Evolutionary conservation across 176 grass and related monocot genomes (phyloP).

Genomic region (Canna indica): DNA sequence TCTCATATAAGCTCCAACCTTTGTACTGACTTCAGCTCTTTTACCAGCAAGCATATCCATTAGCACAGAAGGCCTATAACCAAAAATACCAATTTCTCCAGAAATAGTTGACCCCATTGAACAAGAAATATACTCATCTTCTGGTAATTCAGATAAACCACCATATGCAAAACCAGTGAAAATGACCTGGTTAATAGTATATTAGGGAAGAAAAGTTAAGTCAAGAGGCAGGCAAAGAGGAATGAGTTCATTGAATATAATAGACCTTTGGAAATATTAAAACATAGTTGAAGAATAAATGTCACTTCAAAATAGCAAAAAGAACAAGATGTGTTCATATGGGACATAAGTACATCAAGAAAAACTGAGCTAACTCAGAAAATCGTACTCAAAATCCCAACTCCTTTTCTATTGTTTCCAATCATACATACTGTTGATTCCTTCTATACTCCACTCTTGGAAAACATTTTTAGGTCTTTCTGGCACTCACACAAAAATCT

Average conservation of each 20-base stretch:
- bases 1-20: constrained; percentile 96
- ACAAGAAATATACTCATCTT: constrained; percentile 95
- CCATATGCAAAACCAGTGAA: constrained; percentile 99
- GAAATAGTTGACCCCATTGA: constrained; percentile 97
- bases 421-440: too few species aligned
- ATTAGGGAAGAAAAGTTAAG: not conserved
- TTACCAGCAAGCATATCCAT: constrained; percentile 99
- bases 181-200: constrained; percentile 49
- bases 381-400: too few species aligned
- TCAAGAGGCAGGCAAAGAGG: not conserved
- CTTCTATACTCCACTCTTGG: too few species aligned
- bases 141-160: constrained; percentile 87
- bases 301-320: not conserved
- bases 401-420: too few species aligned
- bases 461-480: too few species aligned
- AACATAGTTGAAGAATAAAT: not conserved
- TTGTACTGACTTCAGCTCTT: constrained; percentile 95
- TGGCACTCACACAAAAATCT: too few species aligned
- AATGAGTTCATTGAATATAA: not conserved
- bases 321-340: not conserved
- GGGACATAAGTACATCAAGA: too few species aligned
- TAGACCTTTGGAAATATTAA: not conserved
- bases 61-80: constrained; percentile 83
- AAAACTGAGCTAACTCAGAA: too few species aligned
- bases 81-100: constrained; percentile 95